Percentiles rank a stretch among this genome's conserved stretches.
phyloP scores from a whole-genome alignment of 1,284 basidiomycete genomes.

The Neolentinus lepideus region DNA sequence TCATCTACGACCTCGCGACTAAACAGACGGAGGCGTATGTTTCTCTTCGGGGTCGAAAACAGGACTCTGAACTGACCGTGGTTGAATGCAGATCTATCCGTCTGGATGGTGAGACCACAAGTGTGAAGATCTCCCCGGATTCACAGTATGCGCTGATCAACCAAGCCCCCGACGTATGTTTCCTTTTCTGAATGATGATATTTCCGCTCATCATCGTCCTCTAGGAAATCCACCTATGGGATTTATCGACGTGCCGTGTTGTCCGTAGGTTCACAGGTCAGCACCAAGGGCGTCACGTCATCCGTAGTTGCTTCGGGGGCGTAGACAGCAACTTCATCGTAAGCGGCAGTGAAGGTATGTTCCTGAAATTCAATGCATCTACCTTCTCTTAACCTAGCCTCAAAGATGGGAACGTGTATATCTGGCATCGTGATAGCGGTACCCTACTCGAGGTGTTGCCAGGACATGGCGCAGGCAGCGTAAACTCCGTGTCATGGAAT shows the following conservation, averaged over 20 bases:
- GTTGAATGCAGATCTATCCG: constrained; percentile 45
- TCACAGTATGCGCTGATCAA: constrained; percentile 86
- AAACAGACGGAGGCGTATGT: constrained; percentile 59
- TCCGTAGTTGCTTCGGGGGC: constrained; percentile 94
- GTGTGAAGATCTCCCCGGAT: constrained; percentile 83
- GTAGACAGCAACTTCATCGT: constrained; percentile 84
- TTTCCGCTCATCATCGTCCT: constrained; percentile 7
- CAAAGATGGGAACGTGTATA: constrained; percentile 83
- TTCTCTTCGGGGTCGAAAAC: constrained; percentile 8
- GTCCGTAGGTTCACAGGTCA: constrained; percentile 81
- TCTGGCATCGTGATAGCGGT: constrained; percentile 91
- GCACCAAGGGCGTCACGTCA: constrained; percentile 74
- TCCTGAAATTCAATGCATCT: background rate
- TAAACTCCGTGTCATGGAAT: constrained; percentile 98
- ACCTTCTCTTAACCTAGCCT: constrained; percentile 5
- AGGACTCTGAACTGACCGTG: background rate
- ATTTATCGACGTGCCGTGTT: constrained; percentile 63
- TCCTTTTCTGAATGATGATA: constrained; percentile 8
- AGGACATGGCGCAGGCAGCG: constrained; percentile 83
- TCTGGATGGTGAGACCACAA: constrained; percentile 76
- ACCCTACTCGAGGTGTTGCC: constrained; percentile 75
- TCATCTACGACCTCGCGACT: constrained; percentile 69
- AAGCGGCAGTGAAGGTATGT: constrained; percentile 90
- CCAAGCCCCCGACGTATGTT: constrained; percentile 76
- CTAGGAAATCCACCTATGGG: constrained; percentile 88